These are phyloP conservation scores for Nitzschia putrida DNA, from an alignment of 108 stramenopile species.

Conservation along the genomic window DNA sequence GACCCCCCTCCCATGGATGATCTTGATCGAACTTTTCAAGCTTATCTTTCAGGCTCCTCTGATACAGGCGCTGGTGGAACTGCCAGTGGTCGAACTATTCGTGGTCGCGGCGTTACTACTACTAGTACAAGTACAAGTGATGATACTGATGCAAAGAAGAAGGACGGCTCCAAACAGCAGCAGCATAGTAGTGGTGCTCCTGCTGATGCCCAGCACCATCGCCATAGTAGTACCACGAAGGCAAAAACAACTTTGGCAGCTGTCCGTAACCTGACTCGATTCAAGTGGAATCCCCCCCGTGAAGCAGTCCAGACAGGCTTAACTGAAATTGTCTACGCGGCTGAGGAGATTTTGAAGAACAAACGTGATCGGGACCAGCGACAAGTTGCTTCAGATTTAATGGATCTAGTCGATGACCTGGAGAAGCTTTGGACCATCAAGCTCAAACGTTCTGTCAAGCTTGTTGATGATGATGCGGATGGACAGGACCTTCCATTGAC, in stretches of 20 bases:
- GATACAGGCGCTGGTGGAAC: neutral
- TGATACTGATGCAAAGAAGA: no score
- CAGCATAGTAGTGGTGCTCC: no score
- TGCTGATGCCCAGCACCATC: no score
- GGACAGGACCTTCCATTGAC: neutral
- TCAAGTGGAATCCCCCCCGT: neutral
- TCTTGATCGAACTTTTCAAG: neutral
- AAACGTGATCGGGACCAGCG: neutral
- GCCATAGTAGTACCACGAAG: neutral
- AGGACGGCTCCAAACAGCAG: no score
- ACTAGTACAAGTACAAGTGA: no score
- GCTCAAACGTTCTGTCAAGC: neutral
- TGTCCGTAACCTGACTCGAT: neutral
- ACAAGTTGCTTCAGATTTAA: neutral
- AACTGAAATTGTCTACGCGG: neutral
- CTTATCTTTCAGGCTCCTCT: neutral
- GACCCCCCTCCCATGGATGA: conserved; percentile 3
- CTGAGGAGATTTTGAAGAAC: neutral
- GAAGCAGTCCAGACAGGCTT: neutral
- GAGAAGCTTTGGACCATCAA: conserved; percentile 9
- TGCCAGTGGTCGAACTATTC: no score
- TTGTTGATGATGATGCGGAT: conserved; percentile 20
- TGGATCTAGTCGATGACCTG: neutral
- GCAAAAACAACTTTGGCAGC: neutral
- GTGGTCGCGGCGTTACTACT: no score